phyloP scores from a whole-genome alignment of 257 asterid species.

The Henckelia pumila region DNA sequence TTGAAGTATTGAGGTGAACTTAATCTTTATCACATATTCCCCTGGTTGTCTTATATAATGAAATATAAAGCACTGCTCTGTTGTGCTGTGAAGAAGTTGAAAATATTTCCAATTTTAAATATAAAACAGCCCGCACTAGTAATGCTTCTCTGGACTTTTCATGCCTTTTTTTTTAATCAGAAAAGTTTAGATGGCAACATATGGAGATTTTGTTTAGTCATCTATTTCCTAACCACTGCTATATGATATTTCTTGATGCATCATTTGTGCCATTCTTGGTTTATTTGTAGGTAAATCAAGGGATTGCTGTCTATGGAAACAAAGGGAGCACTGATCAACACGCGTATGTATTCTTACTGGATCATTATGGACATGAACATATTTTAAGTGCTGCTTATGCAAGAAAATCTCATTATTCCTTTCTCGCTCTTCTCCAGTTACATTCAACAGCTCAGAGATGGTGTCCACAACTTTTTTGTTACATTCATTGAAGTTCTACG shows the following conservation, averaged over 20 bases:
- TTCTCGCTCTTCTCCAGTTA: constrained; percentile 47
- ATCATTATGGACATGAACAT: constrained; percentile 14
- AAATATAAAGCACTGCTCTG: background rate
- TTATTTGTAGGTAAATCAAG: constrained; percentile 83
- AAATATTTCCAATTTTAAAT: background rate
- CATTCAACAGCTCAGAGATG: constrained; percentile 97
- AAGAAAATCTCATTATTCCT: constrained; percentile 21
- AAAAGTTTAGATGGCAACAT: background rate
- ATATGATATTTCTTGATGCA: constrained; percentile 11
- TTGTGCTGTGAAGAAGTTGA: background rate
- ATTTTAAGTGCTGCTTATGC: constrained; percentile 16
- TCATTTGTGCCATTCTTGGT: constrained; percentile 13
- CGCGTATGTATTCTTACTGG: constrained; percentile 57
- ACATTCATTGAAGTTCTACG: constrained; percentile 97
- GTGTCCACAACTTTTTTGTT: constrained; percentile 91
- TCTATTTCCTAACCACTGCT: constrained; percentile 6
- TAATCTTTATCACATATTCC: background rate
- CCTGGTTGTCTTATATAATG: background rate
- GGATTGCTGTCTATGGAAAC: constrained; percentile 91
- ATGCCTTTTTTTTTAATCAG: background rate
- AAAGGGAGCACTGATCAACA: constrained; percentile 99
- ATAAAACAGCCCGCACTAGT: background rate
- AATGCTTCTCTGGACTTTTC: background rate
- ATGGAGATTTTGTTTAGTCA: background rate
- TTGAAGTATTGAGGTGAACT: background rate